Base-by-base conservation (phyloP, 768 basidiomycete species). In the Termitomyces heimii region DNA sequence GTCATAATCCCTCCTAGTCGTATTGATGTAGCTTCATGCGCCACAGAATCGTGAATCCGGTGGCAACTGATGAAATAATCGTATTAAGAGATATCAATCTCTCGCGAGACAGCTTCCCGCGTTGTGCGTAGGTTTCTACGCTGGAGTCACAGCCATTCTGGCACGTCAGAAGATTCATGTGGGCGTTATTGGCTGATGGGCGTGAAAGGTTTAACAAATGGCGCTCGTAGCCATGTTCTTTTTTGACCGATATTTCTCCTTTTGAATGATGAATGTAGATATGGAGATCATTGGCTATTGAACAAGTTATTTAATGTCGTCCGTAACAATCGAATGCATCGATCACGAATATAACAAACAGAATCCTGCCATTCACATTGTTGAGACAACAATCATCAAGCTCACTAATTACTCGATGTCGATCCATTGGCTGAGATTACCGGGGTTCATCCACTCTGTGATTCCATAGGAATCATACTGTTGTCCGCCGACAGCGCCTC, bases 391-490 rank as follows among this genome's bases (percentile, higher is more conserved):
- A 28, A 24, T 46, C 26, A 28, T 18, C 10, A 16, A 32, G 43
- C 16, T 35, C 10, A 45, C 49, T 71, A 90, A 16, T 57, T 81
- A 47, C 51, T 72, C 5, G 61, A 77, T 50, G 8, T 20, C 22
- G 7, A 39, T 31, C 57, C 55, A 62, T 16, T 62, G 60, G 29
- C 57, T 56, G 31, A 56, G 12, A 29, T 53, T 56, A 20, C 54
- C 60, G 18, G 57, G 39, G 37, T 62, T 62, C 57, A 62, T 62
- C 60, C 60, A 62, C 46, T 62, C 60, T 6, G 57, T 56, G 14
- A 62, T 45, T 13, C 60, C 57, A 45, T 56, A 62, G 3, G 54
- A 40, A 34, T 50, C 29, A 42, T 62, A 59, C 4, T 58, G 39
- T 14, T 58, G 22, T 12, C 52, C 54, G 9, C 29, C 57, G 28